These are phyloP conservation scores for Glycine tomentella DNA, from an alignment of 306 rosid genomes.

Conservation along the genomic window DNA sequence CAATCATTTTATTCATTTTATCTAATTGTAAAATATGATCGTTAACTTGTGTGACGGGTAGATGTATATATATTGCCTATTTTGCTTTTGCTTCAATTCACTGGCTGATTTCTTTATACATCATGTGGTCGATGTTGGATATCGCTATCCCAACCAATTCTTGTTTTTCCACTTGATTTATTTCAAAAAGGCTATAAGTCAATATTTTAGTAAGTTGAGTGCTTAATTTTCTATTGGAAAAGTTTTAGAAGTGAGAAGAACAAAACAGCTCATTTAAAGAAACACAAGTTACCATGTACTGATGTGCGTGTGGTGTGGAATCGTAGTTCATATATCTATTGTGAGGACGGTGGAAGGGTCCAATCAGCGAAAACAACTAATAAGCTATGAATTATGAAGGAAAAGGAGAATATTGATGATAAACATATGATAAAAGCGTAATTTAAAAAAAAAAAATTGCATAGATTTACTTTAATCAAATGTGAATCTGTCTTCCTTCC, in stretches of 20 bases:
- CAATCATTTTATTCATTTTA: background rate
- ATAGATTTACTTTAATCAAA: too few species aligned
- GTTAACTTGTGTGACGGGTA: background rate
- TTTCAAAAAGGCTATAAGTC: background rate
- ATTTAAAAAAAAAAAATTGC: too few species aligned
- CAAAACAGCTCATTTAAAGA: background rate
- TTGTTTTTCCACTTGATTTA: background rate
- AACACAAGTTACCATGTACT: background rate
- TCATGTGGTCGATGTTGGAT: background rate
- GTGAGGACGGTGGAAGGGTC: background rate
- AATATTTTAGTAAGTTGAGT: background rate
- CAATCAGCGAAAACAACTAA: background rate
- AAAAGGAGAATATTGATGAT: background rate
- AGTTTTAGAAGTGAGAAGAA: constrained; percentile 6
- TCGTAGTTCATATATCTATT: background rate
- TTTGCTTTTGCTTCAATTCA: constrained; percentile 23
- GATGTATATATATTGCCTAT: background rate
- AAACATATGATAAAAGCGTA: background rate
- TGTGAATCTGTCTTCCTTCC: too few species aligned
- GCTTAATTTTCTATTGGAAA: background rate
- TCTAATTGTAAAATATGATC: constrained; percentile 4
- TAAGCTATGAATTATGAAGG: background rate
- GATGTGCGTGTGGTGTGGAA: background rate
- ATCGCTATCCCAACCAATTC: constrained; percentile 1
- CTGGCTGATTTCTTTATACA: background rate